A percentile compares a stretch with the other conserved stretches of the same genome.
These are phyloP conservation scores for Xerophyta viscosa DNA, from an alignment of 106 monocot species.

Conservation along the genomic window DNA sequence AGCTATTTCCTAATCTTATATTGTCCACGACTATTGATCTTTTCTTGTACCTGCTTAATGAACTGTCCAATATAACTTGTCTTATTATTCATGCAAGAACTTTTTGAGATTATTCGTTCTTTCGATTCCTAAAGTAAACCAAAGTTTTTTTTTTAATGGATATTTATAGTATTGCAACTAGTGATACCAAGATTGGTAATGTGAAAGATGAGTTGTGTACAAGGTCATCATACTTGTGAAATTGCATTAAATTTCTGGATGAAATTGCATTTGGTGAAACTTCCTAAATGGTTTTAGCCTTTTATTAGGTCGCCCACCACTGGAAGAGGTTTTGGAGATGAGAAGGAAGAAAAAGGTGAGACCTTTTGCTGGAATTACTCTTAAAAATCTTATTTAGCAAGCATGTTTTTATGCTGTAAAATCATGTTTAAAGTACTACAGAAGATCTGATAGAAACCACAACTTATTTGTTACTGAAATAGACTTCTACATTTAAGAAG, in stretches of 20 bases:
- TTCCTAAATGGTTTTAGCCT: background rate
- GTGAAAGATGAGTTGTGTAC: no score
- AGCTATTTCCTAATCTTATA: background rate
- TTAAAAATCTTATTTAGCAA: background rate
- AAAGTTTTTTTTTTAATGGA: no score
- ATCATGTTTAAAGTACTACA: background rate
- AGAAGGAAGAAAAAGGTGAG: slow-evolving; percentile 31
- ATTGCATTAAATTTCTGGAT: no score
- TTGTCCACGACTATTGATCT: background rate
- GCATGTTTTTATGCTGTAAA: background rate
- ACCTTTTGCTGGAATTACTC: background rate
- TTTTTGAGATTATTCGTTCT: no score
- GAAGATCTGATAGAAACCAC: no score
- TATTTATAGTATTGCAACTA: no score
- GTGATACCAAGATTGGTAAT: no score
- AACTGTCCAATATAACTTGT: background rate
- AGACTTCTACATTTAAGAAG: no score
- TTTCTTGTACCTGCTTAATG: background rate
- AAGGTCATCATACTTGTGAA: no score
- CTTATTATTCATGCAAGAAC: no score
- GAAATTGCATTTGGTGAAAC: no score
- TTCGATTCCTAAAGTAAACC: no score
- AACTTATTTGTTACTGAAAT: background rate
- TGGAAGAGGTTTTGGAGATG: slow-evolving; percentile 38
- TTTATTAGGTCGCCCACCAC: slow-evolving; percentile 36